Evolutionary conservation across 176 grass and related monocot species (phyloP).

Genomic region (Hordeum marinum): DNA sequence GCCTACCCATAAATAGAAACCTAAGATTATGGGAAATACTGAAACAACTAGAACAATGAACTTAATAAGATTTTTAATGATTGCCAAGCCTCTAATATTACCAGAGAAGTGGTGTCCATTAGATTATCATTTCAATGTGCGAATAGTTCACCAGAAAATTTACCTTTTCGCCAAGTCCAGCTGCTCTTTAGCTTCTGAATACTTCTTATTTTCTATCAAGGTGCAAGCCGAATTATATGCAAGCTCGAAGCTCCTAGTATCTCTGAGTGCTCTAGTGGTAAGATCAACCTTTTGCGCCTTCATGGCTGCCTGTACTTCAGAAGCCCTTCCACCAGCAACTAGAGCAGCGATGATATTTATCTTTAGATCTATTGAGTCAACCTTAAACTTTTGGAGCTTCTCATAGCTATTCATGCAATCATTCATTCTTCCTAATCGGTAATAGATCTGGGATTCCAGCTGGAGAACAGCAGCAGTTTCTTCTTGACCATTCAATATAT

Average conservation of each 20-base stretch:
- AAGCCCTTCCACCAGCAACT: conserved; percentile 69
- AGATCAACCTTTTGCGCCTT: conserved; percentile 66
- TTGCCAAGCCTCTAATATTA: background rate
- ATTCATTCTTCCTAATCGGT: conserved; percentile 79
- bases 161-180: conserved; percentile 87
- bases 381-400: conserved; percentile 78
- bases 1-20: background rate
- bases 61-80: background rate
- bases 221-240: conserved; percentile 92
- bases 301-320: conserved; percentile 78
- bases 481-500: conserved; percentile 57
- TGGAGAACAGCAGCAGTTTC: conserved; percentile 64
- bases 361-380: conserved; percentile 86
- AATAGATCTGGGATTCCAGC: conserved; percentile 92
- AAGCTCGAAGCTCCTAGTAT: conserved; percentile 80
- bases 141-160: background rate
- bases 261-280: conserved; percentile 47
- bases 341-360: conserved; percentile 81
- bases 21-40: background rate
- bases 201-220: conserved; percentile 89
- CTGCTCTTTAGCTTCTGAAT: conserved; percentile 70
- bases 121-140: background rate
- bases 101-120: background rate
- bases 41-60: background rate
- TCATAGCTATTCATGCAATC: conserved; percentile 83